phyloP scores from a whole-genome alignment of 345 rosid species.

The Pistacia integerrima region DNA sequence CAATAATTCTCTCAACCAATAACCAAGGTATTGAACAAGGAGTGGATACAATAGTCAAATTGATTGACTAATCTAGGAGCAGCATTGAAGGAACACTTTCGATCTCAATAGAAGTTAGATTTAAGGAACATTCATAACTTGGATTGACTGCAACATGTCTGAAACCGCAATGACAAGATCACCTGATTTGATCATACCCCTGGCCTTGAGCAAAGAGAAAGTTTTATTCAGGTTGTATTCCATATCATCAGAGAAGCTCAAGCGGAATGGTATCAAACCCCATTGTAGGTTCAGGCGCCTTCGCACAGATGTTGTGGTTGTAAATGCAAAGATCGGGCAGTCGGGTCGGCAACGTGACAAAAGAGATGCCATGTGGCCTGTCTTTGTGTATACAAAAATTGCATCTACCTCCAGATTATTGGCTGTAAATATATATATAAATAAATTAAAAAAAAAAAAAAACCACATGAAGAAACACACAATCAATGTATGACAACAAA shows the following conservation, averaged over 20 bases:
- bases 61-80: slow-evolving; percentile 13
- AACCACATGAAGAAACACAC: background rate
- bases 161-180: slow-evolving; percentile 96
- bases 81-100: slow-evolving; percentile 2
- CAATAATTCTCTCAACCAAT: slow-evolving; percentile 25
- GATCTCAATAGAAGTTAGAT: background rate
- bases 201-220: slow-evolving; percentile 86
- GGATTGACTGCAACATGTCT: slow-evolving; percentile 93
- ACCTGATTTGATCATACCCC: slow-evolving; percentile 98
- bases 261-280: slow-evolving; percentile 98
- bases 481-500: background rate
- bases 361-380: slow-evolving; percentile 94
- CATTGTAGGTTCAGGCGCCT: slow-evolving; percentile 93
- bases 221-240: slow-evolving; percentile 90
- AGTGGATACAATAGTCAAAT: background rate
- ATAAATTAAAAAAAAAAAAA: slow-evolving; percentile 19
- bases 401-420: slow-evolving; percentile 95
- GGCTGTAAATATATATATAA: slow-evolving; percentile 47
- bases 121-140: slow-evolving; percentile 91
- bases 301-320: slow-evolving; percentile 71
- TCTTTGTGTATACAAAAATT: slow-evolving; percentile 85
- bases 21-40: slow-evolving; percentile 18
- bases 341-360: slow-evolving; percentile 95
- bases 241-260: slow-evolving; percentile 94
- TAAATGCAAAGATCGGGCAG: slow-evolving; percentile 97